Evolutionary conservation across 352 stramenopile species (phyloP), one percentile per base, ranked within the genome.

Genomic region (Globisporangium radiosum): DNA sequence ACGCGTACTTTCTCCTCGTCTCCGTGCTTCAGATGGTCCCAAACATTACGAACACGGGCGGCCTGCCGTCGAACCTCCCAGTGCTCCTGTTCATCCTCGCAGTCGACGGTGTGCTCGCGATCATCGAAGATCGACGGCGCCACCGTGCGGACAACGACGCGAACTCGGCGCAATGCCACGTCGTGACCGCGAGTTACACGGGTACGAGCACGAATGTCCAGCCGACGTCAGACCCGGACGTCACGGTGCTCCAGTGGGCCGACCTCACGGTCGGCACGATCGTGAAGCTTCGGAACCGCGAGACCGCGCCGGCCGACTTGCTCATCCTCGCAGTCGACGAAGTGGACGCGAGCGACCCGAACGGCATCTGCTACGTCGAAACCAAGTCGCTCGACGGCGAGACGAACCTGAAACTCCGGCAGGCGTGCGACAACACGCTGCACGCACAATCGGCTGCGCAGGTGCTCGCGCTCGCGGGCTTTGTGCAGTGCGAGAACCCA

Each of bases 1-100:
- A 98, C 62, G 80, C 90, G 19, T 98, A 98, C 64, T 98, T 98
- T 57, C 63, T 98, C 7, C 69, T 97, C 15, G 85, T 98, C 14
- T 95, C 86, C 7, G 69, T 89, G 37, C 68, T 97, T 8, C 84
- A 96, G 63, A 82, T 66, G 19, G 82, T 96, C 59, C 73, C 68
- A 25, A 64, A 52, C 10, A 95, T 97, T 71, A 90, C 71, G 40
- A 97, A 96, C 62, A 96, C 90, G 7, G 69, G 69, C 57, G 74
- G 80, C 0, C 60, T 95, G 9, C 88, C 90, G 1, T 78, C 90
- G 7, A 96, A 88, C 54, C 54, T 96, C 38, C 73, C 88, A 0
- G 87, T 95, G 40, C 75, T 98, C 4, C 52, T 90, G 10, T 90
- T 97, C 56, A 94, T 98, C 47, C 65, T 98, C n/a, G 64, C 75